A percentile compares a stretch with the other conserved stretches of the same genome.
Evolutionary conservation across 208 protist species (phyloP).

Genomic region (Acanthamoeba healyi): DNA sequence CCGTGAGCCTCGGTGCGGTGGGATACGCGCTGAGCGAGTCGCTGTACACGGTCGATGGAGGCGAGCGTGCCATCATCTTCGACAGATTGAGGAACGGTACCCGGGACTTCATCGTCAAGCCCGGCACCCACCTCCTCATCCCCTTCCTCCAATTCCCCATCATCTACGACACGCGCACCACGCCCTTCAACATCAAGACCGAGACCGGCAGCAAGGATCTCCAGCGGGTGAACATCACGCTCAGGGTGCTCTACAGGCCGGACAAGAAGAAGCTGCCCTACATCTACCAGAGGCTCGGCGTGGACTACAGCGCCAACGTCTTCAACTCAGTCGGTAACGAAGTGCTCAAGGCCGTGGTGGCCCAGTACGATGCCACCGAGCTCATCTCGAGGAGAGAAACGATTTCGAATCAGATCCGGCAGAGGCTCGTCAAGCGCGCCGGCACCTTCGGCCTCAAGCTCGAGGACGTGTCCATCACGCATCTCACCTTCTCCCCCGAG

Average conservation of each 20-base stretch:
- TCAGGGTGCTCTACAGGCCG: constrained; percentile 97
- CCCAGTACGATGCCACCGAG: constrained; percentile 62
- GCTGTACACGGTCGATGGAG: constrained; percentile 57
- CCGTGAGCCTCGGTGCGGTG: neutral
- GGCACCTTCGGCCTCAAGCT: constrained; percentile 36
- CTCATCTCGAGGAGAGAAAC: constrained; percentile 84
- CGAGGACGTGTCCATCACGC: constrained; percentile 85
- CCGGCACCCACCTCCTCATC: constrained; percentile 60
- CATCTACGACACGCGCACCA: constrained; percentile 46
- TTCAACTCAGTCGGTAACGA: constrained; percentile 92
- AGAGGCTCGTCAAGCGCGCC: constrained; percentile 46
- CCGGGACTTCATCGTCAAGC: constrained; percentile 42
- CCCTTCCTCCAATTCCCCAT: constrained; percentile 65
- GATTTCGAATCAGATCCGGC: constrained; percentile 88
- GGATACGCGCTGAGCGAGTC: constrained; percentile 22
- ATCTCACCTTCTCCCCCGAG: constrained; percentile 96
- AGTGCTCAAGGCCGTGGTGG: constrained; percentile 97
- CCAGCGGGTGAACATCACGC: constrained; percentile 97
- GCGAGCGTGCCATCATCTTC: constrained; percentile 57
- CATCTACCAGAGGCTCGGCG: constrained; percentile 95
- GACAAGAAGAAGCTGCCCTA: constrained; percentile 93
- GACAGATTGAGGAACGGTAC: constrained; percentile 69
- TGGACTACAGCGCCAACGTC: constrained; percentile 93
- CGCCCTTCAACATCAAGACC: constrained; percentile 56
- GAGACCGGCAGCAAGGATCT: constrained; percentile 88